Conservation (phyloP, 2,329 filamentous ascomycete genomes). For the Talaromyces sp. region DNA sequence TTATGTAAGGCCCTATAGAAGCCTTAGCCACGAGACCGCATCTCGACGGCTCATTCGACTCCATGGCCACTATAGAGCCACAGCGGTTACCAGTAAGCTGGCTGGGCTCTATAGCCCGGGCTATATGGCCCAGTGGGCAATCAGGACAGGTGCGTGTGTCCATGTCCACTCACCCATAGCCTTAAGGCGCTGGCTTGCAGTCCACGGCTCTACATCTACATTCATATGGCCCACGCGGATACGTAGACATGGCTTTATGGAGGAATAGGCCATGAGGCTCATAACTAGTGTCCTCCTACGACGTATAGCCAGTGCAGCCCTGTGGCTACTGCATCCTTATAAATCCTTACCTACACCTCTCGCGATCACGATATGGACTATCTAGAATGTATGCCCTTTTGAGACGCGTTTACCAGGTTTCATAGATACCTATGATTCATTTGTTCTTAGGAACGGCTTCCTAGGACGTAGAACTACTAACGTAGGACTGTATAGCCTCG, state of each 20-base stretch:
- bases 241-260: not conserved
- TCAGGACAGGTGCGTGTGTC: not conserved
- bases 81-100: not conserved
- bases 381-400: not conserved
- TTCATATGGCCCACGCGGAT: not conserved
- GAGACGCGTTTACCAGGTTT: not conserved
- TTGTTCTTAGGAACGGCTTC: not conserved
- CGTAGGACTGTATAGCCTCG: too few relatives aligned
- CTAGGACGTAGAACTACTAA: too few relatives aligned
- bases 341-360: not conserved
- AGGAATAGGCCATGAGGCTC: not conserved
- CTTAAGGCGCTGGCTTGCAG: not conserved
- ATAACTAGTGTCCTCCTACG: not conserved
- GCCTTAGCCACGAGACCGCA: not conserved
- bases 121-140: not conserved
- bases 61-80: not conserved
- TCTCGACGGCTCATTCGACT: conserved; percentile 1
- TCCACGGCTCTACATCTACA: conserved; percentile 4
- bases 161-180: not conserved
- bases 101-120: conserved; percentile 9
- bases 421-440: not conserved
- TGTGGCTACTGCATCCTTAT: not conserved
- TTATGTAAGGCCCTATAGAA: not conserved
- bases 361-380: not conserved
- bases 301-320: not conserved